Evolutionary conservation across 2,329 filamentous ascomycete genomes (phyloP), one percentile per base, ranked within the genome.

Genomic region (Talaromyces sp.): DNA sequence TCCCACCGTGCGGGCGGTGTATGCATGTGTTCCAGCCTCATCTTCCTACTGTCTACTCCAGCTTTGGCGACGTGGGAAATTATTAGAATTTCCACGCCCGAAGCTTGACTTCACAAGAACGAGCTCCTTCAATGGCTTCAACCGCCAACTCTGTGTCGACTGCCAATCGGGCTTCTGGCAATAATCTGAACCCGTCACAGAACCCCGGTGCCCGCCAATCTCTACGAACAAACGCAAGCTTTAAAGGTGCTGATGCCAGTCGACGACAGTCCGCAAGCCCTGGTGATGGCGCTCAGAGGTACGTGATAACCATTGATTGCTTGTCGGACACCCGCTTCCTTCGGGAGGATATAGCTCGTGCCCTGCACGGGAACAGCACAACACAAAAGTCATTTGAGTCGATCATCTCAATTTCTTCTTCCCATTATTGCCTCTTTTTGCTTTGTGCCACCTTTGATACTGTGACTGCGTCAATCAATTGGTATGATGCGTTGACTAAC

Each of bases 201-300:
- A 76, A 72, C 66, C 64, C 76, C 63, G 67, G 71, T 66, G 71
- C 70, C 65, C 74, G 79, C 65, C 73, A 79, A 66, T 79, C 81
- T 65, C 72, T 83, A 71, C 83, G 84, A 72, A 78, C 81, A 69
- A 80, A 72, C 71, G 73, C 79, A 65, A 76, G 74, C 67, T 78
- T 76, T 65, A 85, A 84, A 74, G 76, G 75, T 64, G 75, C 81
- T 64, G 82, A 85, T 72, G 76, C 75, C 65, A 76, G 77, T 72
- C 82, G 83, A 73, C 84, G 83, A 74, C 83, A 84, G 70, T 77
- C 81, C 67, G 80, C 76, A 63, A 85, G 82, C 72, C 83, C 84
- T 65, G 77, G 81, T 52, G 83, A 85, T 70, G 79, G 75, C 66
- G 77, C 74, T 68, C 80, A 82, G 72, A 83, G 81, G 84, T 86